A percentile compares a stretch with the other conserved stretches of the same genome.
phyloP scores from a whole-genome alignment of 441 rosid species.

The Geranium incanum region DNA sequence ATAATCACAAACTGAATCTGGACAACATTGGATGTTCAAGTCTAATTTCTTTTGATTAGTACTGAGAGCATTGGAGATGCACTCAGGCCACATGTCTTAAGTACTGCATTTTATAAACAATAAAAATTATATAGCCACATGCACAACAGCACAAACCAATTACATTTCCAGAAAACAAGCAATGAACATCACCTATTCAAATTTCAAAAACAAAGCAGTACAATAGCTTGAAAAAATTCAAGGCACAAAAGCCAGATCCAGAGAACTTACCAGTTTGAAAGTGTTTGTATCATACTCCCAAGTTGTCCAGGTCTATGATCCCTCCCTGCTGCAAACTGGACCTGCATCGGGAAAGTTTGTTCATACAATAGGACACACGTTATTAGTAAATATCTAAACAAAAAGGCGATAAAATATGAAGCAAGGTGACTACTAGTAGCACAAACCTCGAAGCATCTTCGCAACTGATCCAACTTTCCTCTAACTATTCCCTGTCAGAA shows the following conservation, averaged over 20 bases:
- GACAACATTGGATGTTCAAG: neutral
- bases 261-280: conserved; percentile 65
- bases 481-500: conserved; percentile 78
- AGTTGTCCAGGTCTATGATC: conserved; percentile 92
- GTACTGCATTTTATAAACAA: neutral
- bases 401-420: conserved; percentile 7
- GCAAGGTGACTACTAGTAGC: conserved; percentile 18
- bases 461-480: conserved; percentile 93
- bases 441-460: conserved; percentile 90
- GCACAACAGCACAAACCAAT: neutral
- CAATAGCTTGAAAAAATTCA: neutral
- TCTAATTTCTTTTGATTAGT: neutral
- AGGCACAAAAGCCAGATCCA: neutral
- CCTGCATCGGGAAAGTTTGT: conserved; percentile 37
- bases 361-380: neutral
- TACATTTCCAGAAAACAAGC: neutral
- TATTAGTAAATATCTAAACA: neutral
- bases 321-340: conserved; percentile 93
- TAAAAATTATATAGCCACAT: neutral
- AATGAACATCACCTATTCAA: neutral
- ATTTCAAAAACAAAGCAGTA: neutral
- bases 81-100: neutral
- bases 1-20: neutral
- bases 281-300: conserved; percentile 76
- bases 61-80: neutral